A percentile compares a stretch with the other conserved stretches of the same genome.
phyloP scores from a whole-genome alignment of 352 stramenopile species.

The Achlya hypogyna region DNA sequence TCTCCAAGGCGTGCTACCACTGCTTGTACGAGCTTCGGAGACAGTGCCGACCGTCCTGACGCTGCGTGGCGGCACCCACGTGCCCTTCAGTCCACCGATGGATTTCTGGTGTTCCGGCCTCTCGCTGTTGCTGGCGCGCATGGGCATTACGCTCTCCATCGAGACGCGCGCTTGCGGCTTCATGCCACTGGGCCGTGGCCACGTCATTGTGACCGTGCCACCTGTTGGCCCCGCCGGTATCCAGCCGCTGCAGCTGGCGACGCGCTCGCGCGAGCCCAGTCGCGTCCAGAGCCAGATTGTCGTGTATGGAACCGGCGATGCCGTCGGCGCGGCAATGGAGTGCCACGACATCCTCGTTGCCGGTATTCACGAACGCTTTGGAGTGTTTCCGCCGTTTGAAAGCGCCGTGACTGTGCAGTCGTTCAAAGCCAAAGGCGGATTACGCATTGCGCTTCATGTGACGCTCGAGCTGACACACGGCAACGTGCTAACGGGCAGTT shows the following conservation, averaged over 20 bases:
- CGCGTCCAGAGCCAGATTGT: slow-evolving; percentile 36
- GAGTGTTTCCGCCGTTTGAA: neutral
- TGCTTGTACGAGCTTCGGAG: slow-evolving; percentile 30
- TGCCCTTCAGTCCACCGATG: slow-evolving; percentile 46
- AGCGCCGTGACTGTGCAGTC: neutral
- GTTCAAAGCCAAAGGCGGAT: neutral
- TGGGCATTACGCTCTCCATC: slow-evolving; percentile 32
- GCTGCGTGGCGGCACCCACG: slow-evolving; percentile 48
- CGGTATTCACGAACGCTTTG: slow-evolving; percentile 27
- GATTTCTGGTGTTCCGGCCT: slow-evolving; percentile 55
- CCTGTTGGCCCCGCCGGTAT: slow-evolving; percentile 24
- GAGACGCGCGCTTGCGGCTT: slow-evolving; percentile 41
- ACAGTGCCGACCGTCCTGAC: slow-evolving; percentile 23
- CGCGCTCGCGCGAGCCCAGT: slow-evolving; percentile 25
- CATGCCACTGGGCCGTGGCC: slow-evolving; percentile 33
- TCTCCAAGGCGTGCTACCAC: slow-evolving; percentile 49
- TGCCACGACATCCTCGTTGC: too few relatives aligned
- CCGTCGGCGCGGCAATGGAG: too few relatives aligned
- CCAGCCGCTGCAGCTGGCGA: slow-evolving; percentile 33
- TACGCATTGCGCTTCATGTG: neutral
- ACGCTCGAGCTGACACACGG: neutral
- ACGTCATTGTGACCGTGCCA: slow-evolving; percentile 29
- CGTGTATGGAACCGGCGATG: slow-evolving; percentile 29
- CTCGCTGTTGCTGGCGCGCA: slow-evolving; percentile 29
- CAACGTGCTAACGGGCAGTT: slow-evolving; percentile 9